Conservation (phyloP, 2,329 filamentous ascomycete species). For the Zymoseptoria pseudotritici region DNA sequence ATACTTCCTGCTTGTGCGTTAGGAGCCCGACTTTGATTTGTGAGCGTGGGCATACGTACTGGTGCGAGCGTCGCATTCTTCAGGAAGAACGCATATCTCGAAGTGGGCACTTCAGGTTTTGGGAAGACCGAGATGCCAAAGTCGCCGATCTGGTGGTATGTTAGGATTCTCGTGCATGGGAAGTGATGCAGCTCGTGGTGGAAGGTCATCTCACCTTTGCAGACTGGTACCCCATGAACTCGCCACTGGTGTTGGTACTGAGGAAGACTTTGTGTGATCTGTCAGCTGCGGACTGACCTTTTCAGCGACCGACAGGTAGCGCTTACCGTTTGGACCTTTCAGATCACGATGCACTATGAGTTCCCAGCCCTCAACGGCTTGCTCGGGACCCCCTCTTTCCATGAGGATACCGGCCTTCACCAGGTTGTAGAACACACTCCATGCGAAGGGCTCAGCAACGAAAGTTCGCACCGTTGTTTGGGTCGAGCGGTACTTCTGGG, state of each 20-base stretch:
- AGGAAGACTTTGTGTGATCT: constrained; percentile 5
- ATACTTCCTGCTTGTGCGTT: neutral
- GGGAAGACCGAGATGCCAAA: constrained; percentile 6
- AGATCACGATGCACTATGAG: constrained; percentile 13
- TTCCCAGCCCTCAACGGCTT: constrained; percentile 1
- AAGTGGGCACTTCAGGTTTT: neutral
- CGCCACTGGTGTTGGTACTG: neutral
- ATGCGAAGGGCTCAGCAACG: constrained; percentile 11
- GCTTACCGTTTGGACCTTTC: constrained; percentile 3
- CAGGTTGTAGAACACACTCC: constrained; percentile 11
- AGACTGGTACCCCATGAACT: constrained; percentile 4
- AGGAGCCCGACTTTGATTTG: neutral
- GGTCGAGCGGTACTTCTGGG: neutral
- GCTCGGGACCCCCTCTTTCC: constrained; percentile 4
- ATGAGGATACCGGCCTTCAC: constrained; percentile 11
- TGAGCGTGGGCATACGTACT: neutral
- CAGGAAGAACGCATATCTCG: neutral
- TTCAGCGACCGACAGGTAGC: neutral
- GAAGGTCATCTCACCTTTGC: constrained; percentile 1
- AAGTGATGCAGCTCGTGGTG: too few relatives aligned
- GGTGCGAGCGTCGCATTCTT: neutral
- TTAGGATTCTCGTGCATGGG: neutral
- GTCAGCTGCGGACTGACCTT: neutral
- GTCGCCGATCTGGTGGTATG: constrained; percentile 3
- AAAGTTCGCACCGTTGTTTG: neutral